Percentiles rank a stretch among this genome's conserved stretches.
These are phyloP conservation scores for Phaffia australis DNA, from an alignment of 768 basidiomycete species.

Conservation along the genomic window DNA sequence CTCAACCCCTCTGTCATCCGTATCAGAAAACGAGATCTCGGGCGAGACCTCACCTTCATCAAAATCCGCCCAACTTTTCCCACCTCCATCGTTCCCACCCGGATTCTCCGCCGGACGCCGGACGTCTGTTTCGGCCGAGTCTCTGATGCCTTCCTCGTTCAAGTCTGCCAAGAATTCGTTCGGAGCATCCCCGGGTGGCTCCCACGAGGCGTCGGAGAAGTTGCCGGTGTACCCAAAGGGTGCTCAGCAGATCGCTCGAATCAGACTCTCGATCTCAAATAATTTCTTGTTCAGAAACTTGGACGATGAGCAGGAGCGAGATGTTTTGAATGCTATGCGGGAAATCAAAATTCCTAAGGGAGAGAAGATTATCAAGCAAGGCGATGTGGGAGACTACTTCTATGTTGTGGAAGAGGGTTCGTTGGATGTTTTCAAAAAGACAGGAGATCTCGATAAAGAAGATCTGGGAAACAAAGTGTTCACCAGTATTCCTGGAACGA, in stretches of 20 bases:
- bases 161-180: constrained; percentile 46
- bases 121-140: constrained; percentile 91
- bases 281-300: constrained; percentile 94
- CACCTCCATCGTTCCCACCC: constrained; percentile 31
- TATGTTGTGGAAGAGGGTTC: constrained; percentile 89
- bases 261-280: constrained; percentile 71
- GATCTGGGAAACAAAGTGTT: constrained; percentile 54
- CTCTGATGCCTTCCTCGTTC: constrained; percentile 65
- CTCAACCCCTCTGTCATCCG: constrained; percentile 14
- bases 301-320: constrained; percentile 87
- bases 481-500: constrained; percentile 70
- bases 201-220: background rate
- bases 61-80: background rate
- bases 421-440: constrained; percentile 59
- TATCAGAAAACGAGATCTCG: constrained; percentile 12
- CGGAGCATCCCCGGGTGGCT: constrained; percentile 5
- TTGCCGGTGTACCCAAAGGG: constrained; percentile 64
- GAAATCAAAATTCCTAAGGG: constrained; percentile 61
- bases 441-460: constrained; percentile 9
- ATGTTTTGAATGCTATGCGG: constrained; percentile 90
- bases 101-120: constrained; percentile 70
- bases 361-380: constrained; percentile 91
- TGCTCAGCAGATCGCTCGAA: constrained; percentile 70
- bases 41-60: background rate
- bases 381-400: constrained; percentile 92